Percentiles rank a stretch among this genome's conserved stretches.
These are phyloP conservation scores for Cryptococcus deneoformans DNA, from an alignment of 1,284 basidiomycete species.

Conservation along the genomic window DNA sequence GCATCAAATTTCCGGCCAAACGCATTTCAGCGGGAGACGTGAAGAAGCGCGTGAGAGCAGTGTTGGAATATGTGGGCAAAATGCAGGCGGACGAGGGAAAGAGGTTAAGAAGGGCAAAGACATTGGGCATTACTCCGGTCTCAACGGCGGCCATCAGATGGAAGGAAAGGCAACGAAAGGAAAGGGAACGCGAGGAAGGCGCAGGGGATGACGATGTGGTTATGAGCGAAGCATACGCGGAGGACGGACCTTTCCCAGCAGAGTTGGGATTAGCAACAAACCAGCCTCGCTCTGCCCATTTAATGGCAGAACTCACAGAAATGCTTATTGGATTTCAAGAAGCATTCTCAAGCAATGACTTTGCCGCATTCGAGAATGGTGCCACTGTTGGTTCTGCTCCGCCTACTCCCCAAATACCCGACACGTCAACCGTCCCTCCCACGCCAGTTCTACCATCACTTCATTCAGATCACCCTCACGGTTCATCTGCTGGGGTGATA, in stretches of 20 bases:
- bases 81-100: slow-evolving; percentile 69
- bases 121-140: slow-evolving; percentile 53
- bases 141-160: slow-evolving; percentile 11
- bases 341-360: slow-evolving; percentile 54
- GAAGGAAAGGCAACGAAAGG: slow-evolving; percentile 1
- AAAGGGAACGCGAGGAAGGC: background rate
- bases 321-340: slow-evolving; percentile 85
- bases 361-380: slow-evolving; percentile 11
- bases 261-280: slow-evolving; percentile 56
- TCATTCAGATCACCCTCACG: too few species aligned
- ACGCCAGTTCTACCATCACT: background rate
- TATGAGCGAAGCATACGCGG: background rate
- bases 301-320: slow-evolving; percentile 84
- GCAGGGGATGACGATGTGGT: slow-evolving; percentile 8
- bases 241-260: background rate
- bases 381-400: background rate
- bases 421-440: background rate
- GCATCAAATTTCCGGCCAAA: slow-evolving; percentile 91
- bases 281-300: slow-evolving; percentile 7
- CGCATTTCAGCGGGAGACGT: slow-evolving; percentile 93
- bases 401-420: background rate
- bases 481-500: too few species aligned
- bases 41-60: slow-evolving; percentile 88
- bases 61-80: slow-evolving; percentile 77
- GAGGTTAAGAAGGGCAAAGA: slow-evolving; percentile 64